Base-by-base conservation (phyloP, 306 rosid genomes). In the Argentina anserina region DNA sequence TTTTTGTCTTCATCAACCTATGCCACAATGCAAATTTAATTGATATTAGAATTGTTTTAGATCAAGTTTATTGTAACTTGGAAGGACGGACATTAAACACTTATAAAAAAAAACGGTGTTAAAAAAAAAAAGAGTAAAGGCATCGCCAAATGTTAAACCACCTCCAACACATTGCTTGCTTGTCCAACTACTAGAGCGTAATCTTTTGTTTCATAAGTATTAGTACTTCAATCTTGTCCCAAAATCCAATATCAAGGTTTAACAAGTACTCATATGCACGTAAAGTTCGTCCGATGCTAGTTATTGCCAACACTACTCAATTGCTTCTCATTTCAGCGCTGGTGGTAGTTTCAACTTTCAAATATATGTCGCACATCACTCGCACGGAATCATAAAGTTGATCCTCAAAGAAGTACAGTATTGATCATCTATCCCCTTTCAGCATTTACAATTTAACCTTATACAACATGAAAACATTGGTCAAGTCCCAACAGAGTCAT, bases 131-230 rank as follows among this genome's bases (percentile, higher is more conserved):
- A n/a, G n/a, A 26, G 23, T 21, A 31, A 15, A 28, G 39, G 65
- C 65, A 60, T 59, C 39, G 37, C 20, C 10, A 28, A 13, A 25
- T 6, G 55, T 7, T 18, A 52, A 3, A 21, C 7, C 21, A 0
- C 58, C 58, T n/a, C 58, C 1, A 20, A 4, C 47, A 66, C 70
- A 28, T 0, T 58, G 67, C 77, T 64, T 71, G 74, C 82, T 74
- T 74, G 60, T 13, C 17, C 60, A 7, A 23, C 73, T 62, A 62
- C 56, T 34, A 40, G n/a, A 49, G 74, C 67, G 71, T 58, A 53
- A 18, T 18, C 65, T 10, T 66, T 58, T 52, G 7, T 3, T 50
- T 45, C 11, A 25, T 36, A 53, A 63, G 25, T 1, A 17, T 29
- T 15, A 21, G n/a, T 23, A 56, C 20, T 40, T 62, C 42, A 68